These are phyloP conservation scores for Nicotiana rustica DNA, from an alignment of 305 asterid species.

Conservation along the genomic window DNA sequence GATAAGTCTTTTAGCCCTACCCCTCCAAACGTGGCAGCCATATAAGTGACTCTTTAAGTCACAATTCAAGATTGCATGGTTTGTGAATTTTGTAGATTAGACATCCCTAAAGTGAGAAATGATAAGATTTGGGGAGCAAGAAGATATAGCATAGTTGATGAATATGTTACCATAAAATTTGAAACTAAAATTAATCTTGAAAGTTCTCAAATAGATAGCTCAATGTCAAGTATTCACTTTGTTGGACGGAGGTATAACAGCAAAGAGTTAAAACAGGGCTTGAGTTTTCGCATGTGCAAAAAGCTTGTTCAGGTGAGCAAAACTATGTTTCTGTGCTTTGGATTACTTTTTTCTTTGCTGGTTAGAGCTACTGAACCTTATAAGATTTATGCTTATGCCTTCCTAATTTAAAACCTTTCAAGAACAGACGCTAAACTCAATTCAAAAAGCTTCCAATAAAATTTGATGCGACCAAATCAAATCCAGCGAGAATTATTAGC, in stretches of 20 bases:
- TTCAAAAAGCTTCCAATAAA: too few relatives aligned
- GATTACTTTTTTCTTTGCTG: neutral
- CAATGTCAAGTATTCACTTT: constrained; percentile 35
- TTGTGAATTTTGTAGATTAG: too few relatives aligned
- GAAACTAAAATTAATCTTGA: constrained; percentile 47
- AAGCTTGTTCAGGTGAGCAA: constrained; percentile 51
- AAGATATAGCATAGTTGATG: constrained; percentile 43
- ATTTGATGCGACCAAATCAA: too few relatives aligned
- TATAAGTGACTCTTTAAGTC: too few relatives aligned
- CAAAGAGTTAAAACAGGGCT: constrained; percentile 50
- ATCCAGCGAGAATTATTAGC: too few relatives aligned
- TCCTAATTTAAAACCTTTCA: neutral
- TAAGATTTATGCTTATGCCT: neutral
- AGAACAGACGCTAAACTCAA: too few relatives aligned
- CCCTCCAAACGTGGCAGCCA: too few relatives aligned
- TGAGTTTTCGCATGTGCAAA: constrained; percentile 56
- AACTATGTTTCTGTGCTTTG: neutral
- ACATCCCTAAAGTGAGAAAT: too few relatives aligned
- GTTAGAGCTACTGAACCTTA: neutral
- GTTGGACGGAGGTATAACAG: constrained; percentile 43
- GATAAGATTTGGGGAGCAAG: constrained; percentile 38
- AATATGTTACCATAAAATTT: constrained; percentile 43
- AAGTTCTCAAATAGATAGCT: constrained; percentile 43
- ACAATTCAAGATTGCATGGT: too few relatives aligned
- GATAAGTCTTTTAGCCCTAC: too few relatives aligned